These are phyloP conservation scores for Lactarius hatsudake DNA, from an alignment of 768 basidiomycete species.

Conservation along the genomic window DNA sequence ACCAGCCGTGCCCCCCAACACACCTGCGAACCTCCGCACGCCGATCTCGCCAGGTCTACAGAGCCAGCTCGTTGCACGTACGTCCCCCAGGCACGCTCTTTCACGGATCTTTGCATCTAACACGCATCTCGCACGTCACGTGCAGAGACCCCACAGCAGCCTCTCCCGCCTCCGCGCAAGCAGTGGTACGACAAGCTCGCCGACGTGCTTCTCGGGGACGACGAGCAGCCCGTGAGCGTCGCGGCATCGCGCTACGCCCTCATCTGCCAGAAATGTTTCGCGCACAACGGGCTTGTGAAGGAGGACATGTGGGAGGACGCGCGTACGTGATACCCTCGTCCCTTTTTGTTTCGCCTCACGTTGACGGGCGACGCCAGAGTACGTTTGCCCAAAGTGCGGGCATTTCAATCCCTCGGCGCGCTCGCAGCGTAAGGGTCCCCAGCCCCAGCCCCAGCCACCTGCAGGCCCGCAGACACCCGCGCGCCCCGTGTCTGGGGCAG, in stretches of 20 bases:
- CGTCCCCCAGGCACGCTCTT: slow-evolving; percentile 23
- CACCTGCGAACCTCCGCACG: slow-evolving; percentile 21
- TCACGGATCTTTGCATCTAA: background rate
- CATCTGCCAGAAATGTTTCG: slow-evolving; percentile 84
- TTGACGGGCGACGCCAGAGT: slow-evolving; percentile 50
- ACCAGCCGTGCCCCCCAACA: slow-evolving; percentile 31
- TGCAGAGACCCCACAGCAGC: slow-evolving; percentile 41
- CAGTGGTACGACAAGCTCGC: slow-evolving; percentile 88
- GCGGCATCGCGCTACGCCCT: slow-evolving; percentile 66
- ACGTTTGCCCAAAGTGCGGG: slow-evolving; percentile 80
- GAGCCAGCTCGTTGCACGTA: slow-evolving; percentile 40
- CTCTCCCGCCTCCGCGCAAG: slow-evolving; percentile 55
- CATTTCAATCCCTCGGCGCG: slow-evolving; percentile 64
- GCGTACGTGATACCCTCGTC: slow-evolving; percentile 53
- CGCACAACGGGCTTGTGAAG: slow-evolving; percentile 85
- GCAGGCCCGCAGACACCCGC: slow-evolving; percentile 9
- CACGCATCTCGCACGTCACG: background rate
- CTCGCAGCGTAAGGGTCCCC: slow-evolving; percentile 15
- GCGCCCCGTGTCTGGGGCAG: background rate
- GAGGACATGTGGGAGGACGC: slow-evolving; percentile 78
- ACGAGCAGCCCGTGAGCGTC: slow-evolving; percentile 46
- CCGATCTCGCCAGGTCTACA: slow-evolving; percentile 32
- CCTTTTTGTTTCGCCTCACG: background rate
- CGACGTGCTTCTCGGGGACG: slow-evolving; percentile 82
- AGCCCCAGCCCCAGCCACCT: background rate